Evolutionary conservation across 306 rosid genomes (phyloP).

Genomic region (Dalbergia cultrata): DNA sequence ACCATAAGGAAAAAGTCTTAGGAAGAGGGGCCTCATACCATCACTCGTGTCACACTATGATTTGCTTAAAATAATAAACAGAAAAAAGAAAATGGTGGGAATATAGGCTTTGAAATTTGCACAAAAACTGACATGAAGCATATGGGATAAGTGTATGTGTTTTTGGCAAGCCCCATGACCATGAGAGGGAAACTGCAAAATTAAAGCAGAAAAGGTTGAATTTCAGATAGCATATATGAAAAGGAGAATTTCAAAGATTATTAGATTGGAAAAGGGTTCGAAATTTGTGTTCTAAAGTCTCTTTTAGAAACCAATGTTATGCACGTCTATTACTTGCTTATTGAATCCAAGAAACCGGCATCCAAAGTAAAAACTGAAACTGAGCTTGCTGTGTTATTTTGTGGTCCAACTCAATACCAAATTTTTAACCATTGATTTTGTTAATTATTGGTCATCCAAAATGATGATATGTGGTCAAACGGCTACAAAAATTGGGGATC

Average conservation of each 20-base stretch:
- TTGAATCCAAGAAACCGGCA: slow-evolving; percentile 89
- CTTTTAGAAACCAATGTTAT: slow-evolving; percentile 56
- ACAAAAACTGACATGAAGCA: slow-evolving; percentile 69
- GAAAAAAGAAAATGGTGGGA: slow-evolving; percentile 23
- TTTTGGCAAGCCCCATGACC: slow-evolving; percentile 35
- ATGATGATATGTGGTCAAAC: slow-evolving; percentile 59
- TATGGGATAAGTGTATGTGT: slow-evolving; percentile 49
- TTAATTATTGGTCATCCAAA: slow-evolving; percentile 50
- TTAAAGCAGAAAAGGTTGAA: slow-evolving; percentile 52
- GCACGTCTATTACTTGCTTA: slow-evolving; percentile 52
- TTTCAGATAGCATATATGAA: slow-evolving; percentile 46
- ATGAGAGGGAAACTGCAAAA: slow-evolving; percentile 53
- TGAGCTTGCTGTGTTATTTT: slow-evolving; percentile 1
- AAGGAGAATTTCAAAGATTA: slow-evolving; percentile 51
- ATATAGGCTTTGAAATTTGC: slow-evolving; percentile 64
- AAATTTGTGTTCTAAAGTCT: slow-evolving; percentile 80
- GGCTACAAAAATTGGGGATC: slow-evolving; percentile 46
- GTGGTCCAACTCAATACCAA: slow-evolving; percentile 49
- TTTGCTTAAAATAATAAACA: slow-evolving; percentile 40
- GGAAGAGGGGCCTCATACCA: slow-evolving; percentile 44
- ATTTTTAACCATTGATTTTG: slow-evolving; percentile 43
- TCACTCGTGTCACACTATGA: slow-evolving; percentile 42
- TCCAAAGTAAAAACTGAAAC: slow-evolving; percentile 62
- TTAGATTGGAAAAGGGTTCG: slow-evolving; percentile 65
- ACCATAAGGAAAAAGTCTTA: slow-evolving; percentile 56